Evolutionary conservation across 208 protist genomes (phyloP).

Genomic region (Wallacemonas sp.): DNA sequence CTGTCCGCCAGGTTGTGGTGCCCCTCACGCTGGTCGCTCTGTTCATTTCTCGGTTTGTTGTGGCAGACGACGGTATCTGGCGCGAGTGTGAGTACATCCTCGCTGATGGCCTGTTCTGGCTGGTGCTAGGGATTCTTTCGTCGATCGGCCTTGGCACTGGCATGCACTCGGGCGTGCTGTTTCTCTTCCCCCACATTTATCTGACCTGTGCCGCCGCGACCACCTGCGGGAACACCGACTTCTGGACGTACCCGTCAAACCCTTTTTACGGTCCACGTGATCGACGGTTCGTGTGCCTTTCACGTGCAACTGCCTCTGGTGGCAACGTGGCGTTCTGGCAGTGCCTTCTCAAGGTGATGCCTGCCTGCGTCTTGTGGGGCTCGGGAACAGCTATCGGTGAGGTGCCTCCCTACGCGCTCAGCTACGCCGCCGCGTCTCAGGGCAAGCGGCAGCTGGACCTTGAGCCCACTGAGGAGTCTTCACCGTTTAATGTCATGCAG

Average conservation of each 20-base stretch:
- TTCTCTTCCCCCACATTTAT: slow-evolving; percentile 95
- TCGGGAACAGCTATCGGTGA: slow-evolving; percentile 96
- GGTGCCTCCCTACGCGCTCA: slow-evolving; percentile 96
- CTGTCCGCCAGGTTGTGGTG: slow-evolving; percentile 32
- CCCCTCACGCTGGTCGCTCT: slow-evolving; percentile 30
- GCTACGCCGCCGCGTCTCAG: slow-evolving; percentile 83
- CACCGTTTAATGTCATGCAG: slow-evolving; percentile 58
- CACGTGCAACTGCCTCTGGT: slow-evolving; percentile 4
- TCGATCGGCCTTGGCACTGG: slow-evolving; percentile 93
- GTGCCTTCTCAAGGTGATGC: slow-evolving; percentile 64
- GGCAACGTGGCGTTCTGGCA: slow-evolving; percentile 19
- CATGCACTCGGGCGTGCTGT: slow-evolving; percentile 95
- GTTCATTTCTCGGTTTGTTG: slow-evolving; percentile 41
- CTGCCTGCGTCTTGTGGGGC: slow-evolving; percentile 92
- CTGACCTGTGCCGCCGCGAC: slow-evolving; percentile 81
- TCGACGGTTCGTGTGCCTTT: slow-evolving; percentile 67
- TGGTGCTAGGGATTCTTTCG: slow-evolving; percentile 88
- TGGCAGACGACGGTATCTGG: slow-evolving; percentile 55
- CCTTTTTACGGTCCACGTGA: slow-evolving; percentile 75
- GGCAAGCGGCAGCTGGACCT: slow-evolving; percentile 30
- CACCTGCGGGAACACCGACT: slow-evolving; percentile 82
- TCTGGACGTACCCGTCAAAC: slow-evolving; percentile 88
- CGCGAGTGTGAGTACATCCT: slow-evolving; percentile 79
- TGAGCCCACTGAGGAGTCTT: slow-evolving; percentile 9
- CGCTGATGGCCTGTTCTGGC: slow-evolving; percentile 85